Evolutionary conservation across 1,284 basidiomycete species (phyloP).

Genomic region (Rhodofomes roseus): DNA sequence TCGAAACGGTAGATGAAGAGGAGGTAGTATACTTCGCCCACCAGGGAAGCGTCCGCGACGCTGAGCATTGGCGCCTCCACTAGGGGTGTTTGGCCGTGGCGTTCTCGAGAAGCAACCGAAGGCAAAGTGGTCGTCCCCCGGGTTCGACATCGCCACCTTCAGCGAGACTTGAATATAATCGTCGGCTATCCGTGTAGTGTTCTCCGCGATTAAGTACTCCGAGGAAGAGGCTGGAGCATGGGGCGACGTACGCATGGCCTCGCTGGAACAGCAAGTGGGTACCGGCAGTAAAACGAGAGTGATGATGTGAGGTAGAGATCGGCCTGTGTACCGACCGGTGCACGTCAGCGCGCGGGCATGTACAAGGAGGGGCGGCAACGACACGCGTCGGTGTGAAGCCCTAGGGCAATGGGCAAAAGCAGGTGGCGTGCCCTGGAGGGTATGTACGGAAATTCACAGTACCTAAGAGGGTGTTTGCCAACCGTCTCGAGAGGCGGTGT

Average conservation of each 20-base stretch:
- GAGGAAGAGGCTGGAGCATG: slow-evolving; percentile 5
- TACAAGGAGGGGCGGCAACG: not conserved
- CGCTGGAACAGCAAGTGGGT: not conserved
- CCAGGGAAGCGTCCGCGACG: slow-evolving; percentile 54
- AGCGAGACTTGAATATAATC: slow-evolving; percentile 29
- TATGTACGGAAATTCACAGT: slow-evolving; percentile 13
- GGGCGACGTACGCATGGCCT: slow-evolving; percentile 1
- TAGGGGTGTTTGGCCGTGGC: slow-evolving; percentile 24
- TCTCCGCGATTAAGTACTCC: slow-evolving; percentile 29
- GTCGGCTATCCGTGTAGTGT: slow-evolving; percentile 23
- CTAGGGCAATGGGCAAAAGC: slow-evolving; percentile 17
- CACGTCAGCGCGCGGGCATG: slow-evolving; percentile 13
- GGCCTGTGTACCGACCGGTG: slow-evolving; percentile 5
- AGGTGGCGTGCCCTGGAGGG: slow-evolving; percentile 8
- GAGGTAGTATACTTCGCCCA: slow-evolving; percentile 83
- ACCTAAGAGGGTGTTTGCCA: not conserved
- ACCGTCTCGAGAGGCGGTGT: slow-evolving; percentile 13
- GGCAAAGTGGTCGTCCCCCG: slow-evolving; percentile 30
- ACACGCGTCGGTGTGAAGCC: slow-evolving; percentile 14
- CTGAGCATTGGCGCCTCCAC: slow-evolving; percentile 23
- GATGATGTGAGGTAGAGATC: slow-evolving; percentile 9
- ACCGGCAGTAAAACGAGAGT: slow-evolving; percentile 1
- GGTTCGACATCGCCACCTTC: slow-evolving; percentile 30
- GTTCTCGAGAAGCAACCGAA: slow-evolving; percentile 30
- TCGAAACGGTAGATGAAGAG: slow-evolving; percentile 79